Percentiles rank a stretch among this genome's conserved stretches.
Evolutionary conservation across 2,329 filamentous ascomycete genomes (phyloP).

Genomic region (Paraphoma sp.): DNA sequence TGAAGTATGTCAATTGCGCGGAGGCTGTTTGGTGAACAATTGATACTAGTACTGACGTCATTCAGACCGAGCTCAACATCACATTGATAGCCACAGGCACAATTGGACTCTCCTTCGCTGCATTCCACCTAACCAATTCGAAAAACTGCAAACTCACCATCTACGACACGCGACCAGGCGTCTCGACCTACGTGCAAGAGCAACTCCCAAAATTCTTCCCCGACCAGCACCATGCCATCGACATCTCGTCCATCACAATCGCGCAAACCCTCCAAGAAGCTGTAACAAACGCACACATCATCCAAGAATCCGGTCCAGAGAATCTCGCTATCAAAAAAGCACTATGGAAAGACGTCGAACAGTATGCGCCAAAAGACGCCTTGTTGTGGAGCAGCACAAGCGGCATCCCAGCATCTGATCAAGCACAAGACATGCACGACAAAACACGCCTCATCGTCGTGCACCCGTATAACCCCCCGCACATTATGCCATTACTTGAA

Average conservation of each 20-base stretch:
- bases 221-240: slow-evolving; percentile 5
- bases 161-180: slow-evolving; percentile 59
- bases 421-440: slow-evolving; percentile 53
- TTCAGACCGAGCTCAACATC: slow-evolving; percentile 29
- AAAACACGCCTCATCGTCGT: slow-evolving; percentile 59
- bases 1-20: not conserved
- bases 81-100: slow-evolving; percentile 55
- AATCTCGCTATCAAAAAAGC: slow-evolving; percentile 58
- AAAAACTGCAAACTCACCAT: slow-evolving; percentile 53
- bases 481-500: slow-evolving; percentile 67
- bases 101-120: slow-evolving; percentile 64
- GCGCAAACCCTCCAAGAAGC: slow-evolving; percentile 48
- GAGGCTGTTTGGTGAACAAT: too few relatives aligned
- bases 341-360: slow-evolving; percentile 61
- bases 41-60: too few relatives aligned
- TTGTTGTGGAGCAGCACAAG: slow-evolving; percentile 66
- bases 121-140: slow-evolving; percentile 58
- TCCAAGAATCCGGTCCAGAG: slow-evolving; percentile 68
- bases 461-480: slow-evolving; percentile 68
- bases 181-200: slow-evolving; percentile 52
- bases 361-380: slow-evolving; percentile 51
- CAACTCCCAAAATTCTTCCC: slow-evolving; percentile 54
- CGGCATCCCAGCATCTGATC: slow-evolving; percentile 62
- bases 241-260: slow-evolving; percentile 45
- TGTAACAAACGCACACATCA: slow-evolving; percentile 56